Evolutionary conservation across 257 asterid genomes (phyloP), one percentile per base, ranked within the genome.

Genomic region (Coffea eugenioides): DNA sequence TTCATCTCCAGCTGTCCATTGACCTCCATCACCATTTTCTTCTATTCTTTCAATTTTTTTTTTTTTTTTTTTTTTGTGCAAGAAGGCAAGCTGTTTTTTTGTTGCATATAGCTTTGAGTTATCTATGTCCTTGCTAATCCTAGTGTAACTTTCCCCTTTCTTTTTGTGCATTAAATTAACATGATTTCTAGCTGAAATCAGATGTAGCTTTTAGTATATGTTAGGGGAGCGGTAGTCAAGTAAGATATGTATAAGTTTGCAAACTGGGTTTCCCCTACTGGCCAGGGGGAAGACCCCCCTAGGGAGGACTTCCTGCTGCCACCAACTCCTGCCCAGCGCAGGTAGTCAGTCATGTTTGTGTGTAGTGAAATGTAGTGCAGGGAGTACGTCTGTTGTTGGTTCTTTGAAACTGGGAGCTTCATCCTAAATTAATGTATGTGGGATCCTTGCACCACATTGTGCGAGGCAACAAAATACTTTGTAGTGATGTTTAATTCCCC

Each of bases 1-100:
- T 46, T 64, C 85, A 12, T 81, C 92, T 70, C 84, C 89, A 8
- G 69, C 34, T 69, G 75, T 83, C 77, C 83, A 25, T 46, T 87
- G 85, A 86, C 51, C 62, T 65, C 52, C 65, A 11, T 5, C 2
- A n/a, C 43, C n/a, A 39, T 18, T 4, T 31, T 46, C 25, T 34
- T 20, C 7, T 51, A 65, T 69, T 45, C 65, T 6, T 41, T 7
- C 12, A 15, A 43, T n/a, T n/a, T n/a, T n/a, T n/a, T 10, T 71
- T 41, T 46, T 31, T 0, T 31, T 31, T 31, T 31, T 0, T 31
- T 65, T 39, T 39, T 2, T 2, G 43, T 39, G 43, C 4, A 39
- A 39, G 78, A 34, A 13, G 31, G 65, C 31, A 34, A 25, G 74
- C 23, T 46, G 64, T 48, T 62, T 48, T 25, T 59, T 62, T 45